Conservation (phyloP, 305 asterid genomes). For the Fraxinus ornus region DNA sequence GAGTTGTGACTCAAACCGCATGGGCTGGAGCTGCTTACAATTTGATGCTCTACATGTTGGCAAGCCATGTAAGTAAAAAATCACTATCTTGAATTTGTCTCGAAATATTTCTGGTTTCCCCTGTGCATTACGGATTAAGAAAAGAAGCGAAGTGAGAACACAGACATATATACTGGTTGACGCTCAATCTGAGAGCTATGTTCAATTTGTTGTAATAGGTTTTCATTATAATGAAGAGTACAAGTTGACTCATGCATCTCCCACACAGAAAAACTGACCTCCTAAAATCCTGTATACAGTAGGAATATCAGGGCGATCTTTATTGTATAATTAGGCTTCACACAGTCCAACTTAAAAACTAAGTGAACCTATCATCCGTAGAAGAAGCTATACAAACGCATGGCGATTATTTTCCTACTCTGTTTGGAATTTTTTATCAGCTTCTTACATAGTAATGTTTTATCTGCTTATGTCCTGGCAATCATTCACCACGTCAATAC, state of each 20-base stretch:
- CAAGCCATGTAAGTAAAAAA: constrained; percentile 79
- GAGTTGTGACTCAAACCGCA: constrained; percentile 91
- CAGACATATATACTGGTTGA: background rate
- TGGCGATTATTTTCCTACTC: background rate
- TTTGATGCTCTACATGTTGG: constrained; percentile 91
- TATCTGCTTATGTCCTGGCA: background rate
- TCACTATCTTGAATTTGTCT: background rate
- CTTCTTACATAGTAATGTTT: background rate
- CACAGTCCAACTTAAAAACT: background rate
- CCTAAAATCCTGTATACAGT: constrained; percentile 25
- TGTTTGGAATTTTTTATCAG: background rate
- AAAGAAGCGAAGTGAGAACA: background rate
- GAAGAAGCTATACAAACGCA: background rate
- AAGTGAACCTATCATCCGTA: background rate
- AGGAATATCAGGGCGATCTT: constrained; percentile 21
- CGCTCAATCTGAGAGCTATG: background rate
- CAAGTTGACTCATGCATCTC: background rate
- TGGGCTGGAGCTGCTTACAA: constrained; percentile 99
- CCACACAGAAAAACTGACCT: too few species aligned
- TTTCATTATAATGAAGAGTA: background rate
- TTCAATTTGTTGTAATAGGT: background rate
- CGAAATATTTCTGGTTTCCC: background rate
- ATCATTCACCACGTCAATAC: background rate
- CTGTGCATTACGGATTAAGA: background rate
- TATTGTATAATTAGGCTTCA: background rate